These are phyloP conservation scores for Hippophae tibetana DNA, from an alignment of 306 rosid species.

Conservation along the genomic window DNA sequence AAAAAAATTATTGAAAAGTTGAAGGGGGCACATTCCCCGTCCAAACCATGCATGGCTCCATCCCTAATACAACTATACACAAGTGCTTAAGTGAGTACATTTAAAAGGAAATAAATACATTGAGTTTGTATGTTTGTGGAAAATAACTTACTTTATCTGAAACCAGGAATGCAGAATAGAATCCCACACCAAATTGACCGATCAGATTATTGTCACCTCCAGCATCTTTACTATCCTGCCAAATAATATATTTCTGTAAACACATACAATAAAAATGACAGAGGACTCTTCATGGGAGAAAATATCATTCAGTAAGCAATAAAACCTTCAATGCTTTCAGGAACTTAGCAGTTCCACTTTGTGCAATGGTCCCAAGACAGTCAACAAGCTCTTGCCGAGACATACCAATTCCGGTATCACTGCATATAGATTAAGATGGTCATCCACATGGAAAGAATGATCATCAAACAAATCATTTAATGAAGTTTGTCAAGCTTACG, in stretches of 20 bases:
- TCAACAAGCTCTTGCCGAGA: slow-evolving; percentile 81
- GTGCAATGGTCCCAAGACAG: slow-evolving; percentile 98
- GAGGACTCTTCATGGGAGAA: not conserved
- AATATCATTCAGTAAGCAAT: not conserved
- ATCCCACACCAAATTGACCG: slow-evolving; percentile 97
- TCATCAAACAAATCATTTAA: not conserved
- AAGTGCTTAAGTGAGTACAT: not conserved
- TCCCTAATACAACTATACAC: not conserved
- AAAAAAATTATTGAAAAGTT: no score
- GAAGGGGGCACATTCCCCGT: no score
- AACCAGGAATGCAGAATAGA: slow-evolving; percentile 85
- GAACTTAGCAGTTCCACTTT: slow-evolving; percentile 95
- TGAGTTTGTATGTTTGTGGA: not conserved
- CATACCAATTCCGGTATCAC: slow-evolving; percentile 97
- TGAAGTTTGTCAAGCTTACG: slow-evolving; percentile 33
- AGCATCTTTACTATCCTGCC: slow-evolving; percentile 82
- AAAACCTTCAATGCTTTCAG: slow-evolving; percentile 79
- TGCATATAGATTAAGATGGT: slow-evolving; percentile 25
- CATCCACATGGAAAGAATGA: not conserved
- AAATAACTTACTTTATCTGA: slow-evolving; percentile 57
- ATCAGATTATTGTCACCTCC: slow-evolving; percentile 79
- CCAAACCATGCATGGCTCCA: no score
- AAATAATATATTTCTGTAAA: slow-evolving; percentile 19
- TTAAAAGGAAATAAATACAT: not conserved
- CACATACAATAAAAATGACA: slow-evolving; percentile 1